These are phyloP conservation scores for Dipsacomyces acuminosporus DNA, from an alignment of 371 early-diverging fungal species.

Conservation along the genomic window DNA sequence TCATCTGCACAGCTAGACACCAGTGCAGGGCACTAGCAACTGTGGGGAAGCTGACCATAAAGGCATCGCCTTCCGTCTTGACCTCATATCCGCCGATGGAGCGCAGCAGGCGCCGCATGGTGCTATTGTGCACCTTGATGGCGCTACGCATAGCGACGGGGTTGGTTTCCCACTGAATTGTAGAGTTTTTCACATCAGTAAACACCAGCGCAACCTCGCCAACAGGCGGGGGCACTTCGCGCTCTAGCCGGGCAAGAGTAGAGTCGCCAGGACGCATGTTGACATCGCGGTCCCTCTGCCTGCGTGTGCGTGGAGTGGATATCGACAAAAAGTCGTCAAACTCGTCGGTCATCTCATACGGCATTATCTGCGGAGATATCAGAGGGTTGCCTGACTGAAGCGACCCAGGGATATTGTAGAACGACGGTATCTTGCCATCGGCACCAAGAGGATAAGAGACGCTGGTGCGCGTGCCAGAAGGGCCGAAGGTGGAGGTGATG, in stretches of 20 bases:
- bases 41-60: slow-evolving; percentile 91
- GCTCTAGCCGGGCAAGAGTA: slow-evolving; percentile 61
- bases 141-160: slow-evolving; percentile 84
- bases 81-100: slow-evolving; percentile 93
- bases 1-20: slow-evolving; percentile 85
- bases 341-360: slow-evolving; percentile 37
- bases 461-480: slow-evolving; percentile 28
- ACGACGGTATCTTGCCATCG: slow-evolving; percentile 16
- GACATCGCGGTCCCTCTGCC: slow-evolving; percentile 44
- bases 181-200: slow-evolving; percentile 94
- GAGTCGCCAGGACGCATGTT: slow-evolving; percentile 45
- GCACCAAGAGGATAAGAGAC: slow-evolving; percentile 18
- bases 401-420: slow-evolving; percentile 14
- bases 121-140: slow-evolving; percentile 80
- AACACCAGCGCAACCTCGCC: slow-evolving; percentile 88
- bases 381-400: slow-evolving; percentile 6
- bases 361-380: slow-evolving; percentile 10
- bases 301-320: slow-evolving; percentile 27
- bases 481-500: slow-evolving; percentile 28
- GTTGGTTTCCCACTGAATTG: slow-evolving; percentile 87
- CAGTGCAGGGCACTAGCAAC: slow-evolving; percentile 81
- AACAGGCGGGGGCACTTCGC: slow-evolving; percentile 81
- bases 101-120: slow-evolving; percentile 79
- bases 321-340: slow-evolving; percentile 37
- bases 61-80: slow-evolving; percentile 96